Percentiles rank a stretch among this genome's conserved stretches.
These are phyloP conservation scores for Eimeria sp. DNA, from an alignment of 169 alveolate species.

Conservation along the genomic window DNA sequence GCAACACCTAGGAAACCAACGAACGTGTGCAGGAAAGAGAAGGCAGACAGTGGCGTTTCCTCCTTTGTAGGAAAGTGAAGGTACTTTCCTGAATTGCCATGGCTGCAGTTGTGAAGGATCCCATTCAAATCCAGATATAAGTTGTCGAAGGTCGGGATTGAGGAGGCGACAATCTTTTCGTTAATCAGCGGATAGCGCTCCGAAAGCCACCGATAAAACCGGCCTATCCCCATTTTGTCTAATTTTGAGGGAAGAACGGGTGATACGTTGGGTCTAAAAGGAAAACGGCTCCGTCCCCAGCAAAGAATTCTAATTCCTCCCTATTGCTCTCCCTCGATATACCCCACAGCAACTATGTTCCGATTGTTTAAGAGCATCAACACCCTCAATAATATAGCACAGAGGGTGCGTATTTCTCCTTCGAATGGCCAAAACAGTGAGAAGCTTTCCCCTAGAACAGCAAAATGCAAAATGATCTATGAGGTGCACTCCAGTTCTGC, in stretches of 20 bases:
- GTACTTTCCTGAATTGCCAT: slow-evolving; percentile 79
- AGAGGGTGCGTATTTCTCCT: not conserved
- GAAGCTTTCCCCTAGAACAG: not conserved
- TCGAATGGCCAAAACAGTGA: not conserved
- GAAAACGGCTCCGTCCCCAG: not conserved
- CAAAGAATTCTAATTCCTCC: not conserved
- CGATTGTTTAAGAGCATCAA: not conserved
- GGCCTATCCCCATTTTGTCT: slow-evolving; percentile 95
- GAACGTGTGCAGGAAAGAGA: not conserved
- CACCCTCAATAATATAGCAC: not conserved
- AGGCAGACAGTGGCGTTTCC: not conserved
- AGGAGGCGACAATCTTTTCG: slow-evolving; percentile 87
- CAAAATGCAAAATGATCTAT: not conserved
- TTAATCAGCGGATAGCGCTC: slow-evolving; percentile 96
- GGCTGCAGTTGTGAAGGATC: slow-evolving; percentile 95
- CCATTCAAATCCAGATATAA: slow-evolving; percentile 99
- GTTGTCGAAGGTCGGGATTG: slow-evolving; percentile 96
- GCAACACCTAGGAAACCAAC: not conserved
- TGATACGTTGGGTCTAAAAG: not conserved
- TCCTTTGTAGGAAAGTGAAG: not conserved
- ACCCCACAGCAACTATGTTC: not conserved
- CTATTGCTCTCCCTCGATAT: not conserved
- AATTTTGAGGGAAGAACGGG: not conserved
- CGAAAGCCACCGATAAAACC: slow-evolving; percentile 94
- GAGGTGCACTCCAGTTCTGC: not conserved